Base-by-base conservation (phyloP, 495 filamentous ascomycete genomes). In the Symbiotaphrina buchneri region DNA sequence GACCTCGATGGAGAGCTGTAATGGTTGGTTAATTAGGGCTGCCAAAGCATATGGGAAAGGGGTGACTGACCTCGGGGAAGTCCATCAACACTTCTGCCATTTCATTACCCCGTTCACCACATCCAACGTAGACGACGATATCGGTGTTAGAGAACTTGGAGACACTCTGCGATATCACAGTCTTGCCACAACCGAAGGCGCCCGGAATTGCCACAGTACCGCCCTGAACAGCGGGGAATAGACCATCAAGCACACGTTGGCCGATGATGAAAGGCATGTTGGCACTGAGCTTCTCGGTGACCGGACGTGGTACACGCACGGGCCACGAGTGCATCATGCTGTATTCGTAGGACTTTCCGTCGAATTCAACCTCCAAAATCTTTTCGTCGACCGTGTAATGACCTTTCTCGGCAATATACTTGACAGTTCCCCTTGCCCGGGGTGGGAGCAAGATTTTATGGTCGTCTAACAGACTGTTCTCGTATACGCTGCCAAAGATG, bases 61-160 rank as follows among this genome's bases (percentile, higher is more conserved):
- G 23, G 13, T 8, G 23, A 25, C 5, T 31, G 47, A 72, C 69
- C 49, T 78, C 80, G 24, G 87, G 87, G 67, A 99, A 99, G 53
- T 99, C 87, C 79, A 92, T 94, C 64, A 99, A 67, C 38, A 99
- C 87, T 65, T 99, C 87, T 39, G 87, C 87, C 87, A 99, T 99
- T 55, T 95, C 87, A 48, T 95, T 99, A 42, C 87, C 87, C 38
- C 87, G 82, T 62, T 99, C 87, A 44, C 87, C 87, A 47, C 90
- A 93, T 27, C 87, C 87, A 39, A 99, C 87, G 52, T 99, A 95
- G 42, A 99, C 76, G 41, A 99, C 95, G 47, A 93, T 81, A 53
- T 99, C 90, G 49, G 76, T 84, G 68, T 99, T 99, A 35, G 87
- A 99, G 62, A 94, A 99, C 53, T 99, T 99, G 48, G 87, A 95